These are phyloP conservation scores for Sporothrix globosa DNA, from an alignment of 2,329 filamentous ascomycete genomes.

Conservation along the genomic window DNA sequence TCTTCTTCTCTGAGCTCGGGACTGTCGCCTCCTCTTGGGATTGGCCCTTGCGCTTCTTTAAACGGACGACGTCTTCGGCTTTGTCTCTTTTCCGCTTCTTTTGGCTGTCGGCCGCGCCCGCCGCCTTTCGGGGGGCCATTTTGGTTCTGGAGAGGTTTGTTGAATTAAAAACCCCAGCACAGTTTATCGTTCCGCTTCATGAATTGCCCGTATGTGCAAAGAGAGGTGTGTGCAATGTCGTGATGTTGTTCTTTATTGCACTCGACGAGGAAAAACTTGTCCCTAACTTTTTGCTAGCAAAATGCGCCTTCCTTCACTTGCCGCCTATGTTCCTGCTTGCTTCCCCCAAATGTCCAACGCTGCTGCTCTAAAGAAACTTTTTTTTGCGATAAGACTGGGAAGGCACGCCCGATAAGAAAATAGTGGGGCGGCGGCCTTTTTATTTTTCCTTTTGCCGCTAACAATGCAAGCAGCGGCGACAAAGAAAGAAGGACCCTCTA, in stretches of 20 bases:
- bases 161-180: neutral
- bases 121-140: conserved; percentile 38
- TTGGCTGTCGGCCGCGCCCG: conserved; percentile 40
- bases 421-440: conserved; percentile 28
- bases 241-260: conserved; percentile 7
- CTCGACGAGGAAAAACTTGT: conserved; percentile 13
- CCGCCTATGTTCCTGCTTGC: neutral
- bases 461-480: conserved; percentile 16
- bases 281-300: conserved; percentile 1
- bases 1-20: neutral
- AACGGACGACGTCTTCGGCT: conserved; percentile 38
- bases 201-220: neutral
- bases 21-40: conserved; percentile 18
- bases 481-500: neutral
- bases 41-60: conserved; percentile 35
- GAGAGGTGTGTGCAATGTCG: neutral
- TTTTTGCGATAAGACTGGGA: conserved; percentile 35
- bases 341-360: conserved; percentile 13
- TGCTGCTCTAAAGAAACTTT: conserved; percentile 30
- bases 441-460: conserved; percentile 33
- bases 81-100: conserved; percentile 44
- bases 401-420: conserved; percentile 35
- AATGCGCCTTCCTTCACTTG: conserved; percentile 5
- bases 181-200: neutral
- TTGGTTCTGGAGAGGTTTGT: neutral